Conservation (phyloP, 169 alveolate species). For the Ichthyophthirius multifiliis region DNA sequence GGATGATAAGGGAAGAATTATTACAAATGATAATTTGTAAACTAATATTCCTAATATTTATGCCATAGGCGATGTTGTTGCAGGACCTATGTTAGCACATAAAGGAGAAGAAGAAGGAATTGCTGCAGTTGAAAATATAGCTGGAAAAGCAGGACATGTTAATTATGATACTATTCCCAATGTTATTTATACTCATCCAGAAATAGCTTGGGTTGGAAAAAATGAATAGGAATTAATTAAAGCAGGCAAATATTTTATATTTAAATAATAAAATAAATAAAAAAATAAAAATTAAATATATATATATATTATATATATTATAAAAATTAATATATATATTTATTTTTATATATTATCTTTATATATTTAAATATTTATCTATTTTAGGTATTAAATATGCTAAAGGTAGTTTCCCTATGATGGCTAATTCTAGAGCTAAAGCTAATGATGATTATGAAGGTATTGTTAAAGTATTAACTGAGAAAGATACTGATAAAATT, state of each 20-base stretch:
- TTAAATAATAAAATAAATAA: conserved; percentile 30
- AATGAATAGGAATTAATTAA: conserved; percentile 90
- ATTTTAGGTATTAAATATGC: conserved; percentile 81
- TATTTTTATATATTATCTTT: no score
- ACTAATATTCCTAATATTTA: conserved; percentile 81
- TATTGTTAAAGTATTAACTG: conserved; percentile 88
- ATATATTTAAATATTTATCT: no score
- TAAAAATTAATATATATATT: no score
- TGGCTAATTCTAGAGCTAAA: conserved; percentile 95
- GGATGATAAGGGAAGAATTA: conserved; percentile 83
- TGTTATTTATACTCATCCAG: conserved; percentile 97
- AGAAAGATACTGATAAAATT: conserved; percentile 88
- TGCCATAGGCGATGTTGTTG: conserved; percentile 97
- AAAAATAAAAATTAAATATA: no score
- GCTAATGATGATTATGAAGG: conserved; percentile 94
- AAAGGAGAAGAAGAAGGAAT: conserved; percentile 98
- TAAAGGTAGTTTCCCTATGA: conserved; percentile 93
- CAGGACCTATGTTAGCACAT: conserved; percentile 98
- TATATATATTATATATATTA: no score
- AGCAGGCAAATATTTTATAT: conserved; percentile 38
- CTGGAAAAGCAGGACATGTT: conserved; percentile 86
- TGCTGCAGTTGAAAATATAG: conserved; percentile 92
- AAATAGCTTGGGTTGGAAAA: conserved; percentile 96
- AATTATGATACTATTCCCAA: conserved; percentile 94
- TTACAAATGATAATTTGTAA: conserved; percentile 69